These are phyloP conservation scores for Fraxinus pennsylvanica DNA, from an alignment of 257 asterid genomes.

Conservation along the genomic window DNA sequence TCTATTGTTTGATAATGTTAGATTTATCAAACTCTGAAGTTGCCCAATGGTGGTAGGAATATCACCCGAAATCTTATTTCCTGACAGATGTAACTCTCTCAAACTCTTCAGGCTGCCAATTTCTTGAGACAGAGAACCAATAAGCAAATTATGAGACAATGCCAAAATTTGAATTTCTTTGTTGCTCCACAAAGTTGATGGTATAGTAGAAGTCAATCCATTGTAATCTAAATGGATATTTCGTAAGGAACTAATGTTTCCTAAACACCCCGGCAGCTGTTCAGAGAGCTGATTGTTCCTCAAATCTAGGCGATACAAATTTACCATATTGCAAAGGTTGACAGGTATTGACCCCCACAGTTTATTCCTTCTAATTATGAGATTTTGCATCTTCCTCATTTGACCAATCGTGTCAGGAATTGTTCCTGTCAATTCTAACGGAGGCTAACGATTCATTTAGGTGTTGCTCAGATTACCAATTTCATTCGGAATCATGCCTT, in stretches of 20 bases:
- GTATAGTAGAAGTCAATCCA: constrained; percentile 20
- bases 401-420: constrained; percentile 24
- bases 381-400: constrained; percentile 17
- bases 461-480: constrained; percentile 24
- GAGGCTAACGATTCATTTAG: too few species aligned
- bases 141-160: constrained; percentile 18
- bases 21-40: constrained; percentile 18
- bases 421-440: constrained; percentile 17
- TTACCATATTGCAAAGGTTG: constrained; percentile 17
- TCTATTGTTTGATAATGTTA: constrained; percentile 23
- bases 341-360: constrained; percentile 19
- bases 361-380: neutral
- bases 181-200: constrained; percentile 24
- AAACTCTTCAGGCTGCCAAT: constrained; percentile 11
- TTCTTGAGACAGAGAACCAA: constrained; percentile 27
- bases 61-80: constrained; percentile 25
- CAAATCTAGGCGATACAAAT: neutral
- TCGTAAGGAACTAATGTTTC: constrained; percentile 18
- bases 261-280: constrained; percentile 24
- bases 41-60: constrained; percentile 26
- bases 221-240: constrained; percentile 14
- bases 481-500: constrained; percentile 27
- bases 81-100: neutral
- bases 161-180: neutral
- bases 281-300: constrained; percentile 15